These are phyloP conservation scores for Mycosarcoma maydis DNA, from an alignment of 1,284 basidiomycete species.

Conservation along the genomic window DNA sequence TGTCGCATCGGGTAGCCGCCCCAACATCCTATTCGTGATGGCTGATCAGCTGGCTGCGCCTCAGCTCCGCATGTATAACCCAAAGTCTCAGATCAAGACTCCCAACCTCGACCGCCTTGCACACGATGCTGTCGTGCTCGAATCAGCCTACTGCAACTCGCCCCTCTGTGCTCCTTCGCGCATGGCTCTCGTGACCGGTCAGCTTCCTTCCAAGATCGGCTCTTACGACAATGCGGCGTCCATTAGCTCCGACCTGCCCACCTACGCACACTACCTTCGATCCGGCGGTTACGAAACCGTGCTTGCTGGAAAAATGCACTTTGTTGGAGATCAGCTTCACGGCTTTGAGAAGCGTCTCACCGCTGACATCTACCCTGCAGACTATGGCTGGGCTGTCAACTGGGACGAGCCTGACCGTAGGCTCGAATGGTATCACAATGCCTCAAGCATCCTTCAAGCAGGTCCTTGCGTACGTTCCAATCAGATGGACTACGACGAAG, in stretches of 20 bases:
- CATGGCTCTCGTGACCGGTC: constrained; percentile 39
- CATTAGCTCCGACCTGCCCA: constrained; percentile 38
- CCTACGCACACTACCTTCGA: constrained; percentile 36
- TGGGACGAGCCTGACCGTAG: constrained; percentile 36
- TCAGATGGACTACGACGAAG: constrained; percentile 46
- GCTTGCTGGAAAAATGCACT: constrained; percentile 41
- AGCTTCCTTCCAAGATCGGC: constrained; percentile 35
- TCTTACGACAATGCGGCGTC: constrained; percentile 37
- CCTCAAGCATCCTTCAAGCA: constrained; percentile 38
- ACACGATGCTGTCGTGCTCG: constrained; percentile 28
- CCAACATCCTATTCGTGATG: constrained; percentile 40
- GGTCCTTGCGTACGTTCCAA: constrained; percentile 38
- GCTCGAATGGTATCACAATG: constrained; percentile 42
- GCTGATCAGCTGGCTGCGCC: constrained; percentile 39
- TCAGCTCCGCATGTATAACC: constrained; percentile 41
- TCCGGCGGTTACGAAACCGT: constrained; percentile 36
- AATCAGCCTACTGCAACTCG: constrained; percentile 44
- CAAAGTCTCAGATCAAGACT: constrained; percentile 32
- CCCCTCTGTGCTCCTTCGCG: constrained; percentile 40
- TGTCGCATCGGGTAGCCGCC: constrained; percentile 4
- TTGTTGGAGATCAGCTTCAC: constrained; percentile 40
- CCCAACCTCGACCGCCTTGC: constrained; percentile 36
- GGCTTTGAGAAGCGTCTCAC: constrained; percentile 40
- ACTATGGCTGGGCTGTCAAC: constrained; percentile 43
- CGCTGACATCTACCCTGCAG: constrained; percentile 41